Evolutionary conservation across 1,284 basidiomycete genomes (phyloP).

Genomic region (Naganishia albida): DNA sequence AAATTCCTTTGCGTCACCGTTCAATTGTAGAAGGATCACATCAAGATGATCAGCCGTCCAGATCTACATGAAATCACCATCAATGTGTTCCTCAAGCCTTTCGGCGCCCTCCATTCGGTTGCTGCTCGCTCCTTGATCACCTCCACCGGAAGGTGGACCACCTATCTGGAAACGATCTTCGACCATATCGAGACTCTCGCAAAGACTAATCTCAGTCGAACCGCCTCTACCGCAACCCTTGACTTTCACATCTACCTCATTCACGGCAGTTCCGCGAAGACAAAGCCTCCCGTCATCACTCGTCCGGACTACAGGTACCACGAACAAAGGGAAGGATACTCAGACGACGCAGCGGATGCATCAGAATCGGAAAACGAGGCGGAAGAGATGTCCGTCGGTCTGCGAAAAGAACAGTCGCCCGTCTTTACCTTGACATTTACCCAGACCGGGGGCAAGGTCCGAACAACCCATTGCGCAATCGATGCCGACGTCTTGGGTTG

Average conservation of each 20-base stretch:
- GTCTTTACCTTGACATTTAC: not conserved
- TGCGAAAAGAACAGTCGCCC: not conserved
- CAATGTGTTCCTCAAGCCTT: slow-evolving; percentile 4
- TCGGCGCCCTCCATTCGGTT: not conserved
- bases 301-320: slow-evolving; percentile 9
- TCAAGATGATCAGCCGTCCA: not conserved
- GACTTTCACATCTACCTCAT: slow-evolving; percentile 6
- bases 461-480: not conserved
- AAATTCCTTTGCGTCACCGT: not conserved
- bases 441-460: not conserved
- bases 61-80: slow-evolving; percentile 1
- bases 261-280: not conserved
- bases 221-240: not conserved
- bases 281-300: not conserved
- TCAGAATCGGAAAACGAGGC: slow-evolving; percentile 10
- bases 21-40: not conserved
- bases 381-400: slow-evolving; percentile 3
- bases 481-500: slow-evolving; percentile 8
- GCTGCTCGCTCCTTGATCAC: not conserved
- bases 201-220: not conserved
- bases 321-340: not conserved
- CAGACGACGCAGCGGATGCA: slow-evolving; percentile 21
- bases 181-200: not conserved
- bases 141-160: not conserved
- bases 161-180: not conserved